Percentiles rank a stretch among this genome's conserved stretches.
Conservation (phyloP, 208 protist genomes). For the Sergeia podlipaevii region DNA sequence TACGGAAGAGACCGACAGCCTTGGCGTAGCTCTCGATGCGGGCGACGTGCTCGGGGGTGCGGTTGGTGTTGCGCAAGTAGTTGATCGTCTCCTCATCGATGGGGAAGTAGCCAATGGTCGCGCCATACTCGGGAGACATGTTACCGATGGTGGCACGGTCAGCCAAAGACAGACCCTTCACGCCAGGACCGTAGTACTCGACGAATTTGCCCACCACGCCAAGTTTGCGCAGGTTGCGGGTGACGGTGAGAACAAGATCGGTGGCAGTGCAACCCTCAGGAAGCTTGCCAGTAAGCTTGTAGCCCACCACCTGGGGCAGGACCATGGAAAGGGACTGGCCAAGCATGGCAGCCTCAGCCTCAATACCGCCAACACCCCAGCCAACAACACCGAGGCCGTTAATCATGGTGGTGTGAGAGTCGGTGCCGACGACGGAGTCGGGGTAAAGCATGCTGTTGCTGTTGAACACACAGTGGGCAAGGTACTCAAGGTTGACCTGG, state of each 20-base stretch:
- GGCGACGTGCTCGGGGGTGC: constrained; percentile 68
- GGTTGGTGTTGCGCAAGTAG: constrained; percentile 90
- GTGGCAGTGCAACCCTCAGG: constrained; percentile 92
- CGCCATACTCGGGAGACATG: constrained; percentile 98
- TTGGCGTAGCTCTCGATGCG: constrained; percentile 92
- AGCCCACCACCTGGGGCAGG: constrained; percentile 95
- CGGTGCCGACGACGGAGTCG: constrained; percentile 96
- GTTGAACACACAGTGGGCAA: constrained; percentile 94
- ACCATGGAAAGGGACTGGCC: constrained; percentile 95
- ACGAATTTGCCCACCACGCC: constrained; percentile 97
- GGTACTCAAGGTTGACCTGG: constrained; percentile 97
- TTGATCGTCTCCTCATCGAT: constrained; percentile 93
- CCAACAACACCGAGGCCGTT: constrained; percentile 95
- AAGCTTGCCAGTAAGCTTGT: constrained; percentile 92
- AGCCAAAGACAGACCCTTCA: constrained; percentile 87
- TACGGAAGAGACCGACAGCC: constrained; percentile 84
- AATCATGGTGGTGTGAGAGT: constrained; percentile 97
- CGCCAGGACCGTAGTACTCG: constrained; percentile 96
- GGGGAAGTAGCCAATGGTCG: constrained; percentile 96
- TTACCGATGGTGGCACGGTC: constrained; percentile 95
- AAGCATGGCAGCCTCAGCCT: constrained; percentile 96
- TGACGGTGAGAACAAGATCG: constrained; percentile 96
- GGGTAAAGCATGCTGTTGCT: constrained; percentile 92
- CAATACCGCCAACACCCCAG: constrained; percentile 97
- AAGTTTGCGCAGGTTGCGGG: constrained; percentile 90